These are phyloP conservation scores for Trametopsis cervina DNA, from an alignment of 768 basidiomycete species.

Conservation along the genomic window DNA sequence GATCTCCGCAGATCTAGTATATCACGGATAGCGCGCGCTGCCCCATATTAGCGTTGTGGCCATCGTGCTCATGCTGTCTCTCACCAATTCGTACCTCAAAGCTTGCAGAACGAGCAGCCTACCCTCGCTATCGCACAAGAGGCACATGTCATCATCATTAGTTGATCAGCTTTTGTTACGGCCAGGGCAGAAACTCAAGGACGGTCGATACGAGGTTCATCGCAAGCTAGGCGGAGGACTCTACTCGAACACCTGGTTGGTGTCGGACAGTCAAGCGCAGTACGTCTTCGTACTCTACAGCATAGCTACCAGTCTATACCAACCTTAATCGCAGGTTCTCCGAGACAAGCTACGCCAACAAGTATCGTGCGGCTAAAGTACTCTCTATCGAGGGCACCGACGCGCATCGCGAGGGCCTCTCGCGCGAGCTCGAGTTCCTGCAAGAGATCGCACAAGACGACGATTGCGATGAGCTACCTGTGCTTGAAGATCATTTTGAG, in stretches of 20 bases:
- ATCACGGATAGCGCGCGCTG: too few relatives aligned
- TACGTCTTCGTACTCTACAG: not conserved
- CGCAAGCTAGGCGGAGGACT: conserved; percentile 10
- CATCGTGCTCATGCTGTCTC: too few relatives aligned
- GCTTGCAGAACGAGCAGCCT: too few relatives aligned
- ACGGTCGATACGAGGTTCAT: conserved; percentile 5
- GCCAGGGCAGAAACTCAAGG: too few relatives aligned
- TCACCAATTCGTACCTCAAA: too few relatives aligned
- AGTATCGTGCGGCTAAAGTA: conserved; percentile 19
- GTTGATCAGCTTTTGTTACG: too few relatives aligned
- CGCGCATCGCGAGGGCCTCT: not conserved
- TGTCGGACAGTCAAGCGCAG: conserved; percentile 5
- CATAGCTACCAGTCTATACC: not conserved
- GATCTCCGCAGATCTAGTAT: too few relatives aligned
- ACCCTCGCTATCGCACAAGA: too few relatives aligned
- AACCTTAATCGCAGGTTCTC: conserved; percentile 1
- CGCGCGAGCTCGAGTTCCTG: conserved; percentile 17
- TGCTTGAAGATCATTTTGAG: conserved; percentile 16
- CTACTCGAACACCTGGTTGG: conserved; percentile 8
- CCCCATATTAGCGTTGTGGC: too few relatives aligned
- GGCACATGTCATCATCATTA: too few relatives aligned
- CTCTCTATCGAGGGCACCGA: conserved; percentile 19
- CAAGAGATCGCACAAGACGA: conserved; percentile 10
- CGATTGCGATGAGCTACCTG: conserved; percentile 12
- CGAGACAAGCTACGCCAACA: too few relatives aligned